Evolutionary conservation across 2,329 filamentous ascomycete genomes (phyloP).

Genomic region (Dactylellina cionopaga): DNA sequence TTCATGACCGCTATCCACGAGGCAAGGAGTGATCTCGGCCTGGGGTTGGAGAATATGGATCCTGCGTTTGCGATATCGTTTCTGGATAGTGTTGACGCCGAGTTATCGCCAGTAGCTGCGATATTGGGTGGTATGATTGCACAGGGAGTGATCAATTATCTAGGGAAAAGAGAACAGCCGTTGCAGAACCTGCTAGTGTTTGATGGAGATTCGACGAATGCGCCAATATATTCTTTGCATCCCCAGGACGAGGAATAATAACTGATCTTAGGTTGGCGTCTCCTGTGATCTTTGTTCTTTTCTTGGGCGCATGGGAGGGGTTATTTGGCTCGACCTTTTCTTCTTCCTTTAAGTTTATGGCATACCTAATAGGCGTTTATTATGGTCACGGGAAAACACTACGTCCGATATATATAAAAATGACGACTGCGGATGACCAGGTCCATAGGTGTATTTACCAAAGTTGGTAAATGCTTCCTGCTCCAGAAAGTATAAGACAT

Average conservation of each 20-base stretch:
- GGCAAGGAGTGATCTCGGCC: slow-evolving; percentile 78
- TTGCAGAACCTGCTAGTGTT: slow-evolving; percentile 95
- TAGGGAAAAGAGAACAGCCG: slow-evolving; percentile 89
- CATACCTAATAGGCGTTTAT: neutral
- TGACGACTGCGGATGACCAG: too few species aligned
- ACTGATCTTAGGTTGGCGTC: too few species aligned
- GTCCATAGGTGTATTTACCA: too few species aligned
- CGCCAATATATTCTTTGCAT: slow-evolving; percentile 82
- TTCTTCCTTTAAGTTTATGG: neutral
- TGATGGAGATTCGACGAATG: slow-evolving; percentile 82
- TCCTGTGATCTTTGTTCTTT: too few species aligned
- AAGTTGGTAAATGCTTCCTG: too few species aligned
- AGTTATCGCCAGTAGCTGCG: slow-evolving; percentile 86
- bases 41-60: slow-evolving; percentile 68
- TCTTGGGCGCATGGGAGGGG: neutral
- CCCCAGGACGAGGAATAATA: slow-evolving; percentile 65
- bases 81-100: slow-evolving; percentile 83
- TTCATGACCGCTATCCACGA: slow-evolving; percentile 83
- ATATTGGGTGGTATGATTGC: slow-evolving; percentile 90
- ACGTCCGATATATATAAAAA: too few species aligned
- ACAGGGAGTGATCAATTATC: slow-evolving; percentile 96
- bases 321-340: neutral
- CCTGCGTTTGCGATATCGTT: slow-evolving; percentile 65
- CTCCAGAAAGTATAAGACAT: too few species aligned
- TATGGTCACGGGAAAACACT: neutral